A percentile compares a stretch with the other conserved stretches of the same genome.
Conservation (phyloP, 1,284 basidiomycete genomes). For the Tausonia pullulans region DNA sequence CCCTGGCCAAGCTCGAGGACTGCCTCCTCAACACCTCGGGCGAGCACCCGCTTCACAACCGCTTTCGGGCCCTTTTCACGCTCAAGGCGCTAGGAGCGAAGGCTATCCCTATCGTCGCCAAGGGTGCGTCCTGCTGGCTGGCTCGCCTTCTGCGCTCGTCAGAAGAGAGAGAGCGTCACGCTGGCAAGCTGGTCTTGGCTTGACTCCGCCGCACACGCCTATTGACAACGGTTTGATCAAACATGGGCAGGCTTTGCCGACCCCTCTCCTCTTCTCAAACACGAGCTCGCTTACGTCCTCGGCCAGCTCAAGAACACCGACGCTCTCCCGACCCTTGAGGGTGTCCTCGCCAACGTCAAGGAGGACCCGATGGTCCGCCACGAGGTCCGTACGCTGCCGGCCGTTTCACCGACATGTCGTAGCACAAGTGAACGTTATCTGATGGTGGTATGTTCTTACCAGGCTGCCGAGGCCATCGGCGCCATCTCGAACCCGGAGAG, state of each 20-base stretch:
- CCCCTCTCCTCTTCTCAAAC: conserved; percentile 83
- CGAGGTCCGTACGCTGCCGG: conserved; percentile 48
- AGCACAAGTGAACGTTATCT: neutral
- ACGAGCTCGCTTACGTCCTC: conserved; percentile 94
- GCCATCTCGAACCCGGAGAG: conserved; percentile 67
- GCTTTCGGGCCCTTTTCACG: conserved; percentile 89
- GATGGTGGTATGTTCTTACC: neutral
- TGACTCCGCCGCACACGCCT: neutral
- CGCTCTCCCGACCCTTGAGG: conserved; percentile 70
- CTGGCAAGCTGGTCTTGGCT: neutral
- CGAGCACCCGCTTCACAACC: conserved; percentile 65
- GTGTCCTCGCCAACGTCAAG: conserved; percentile 53
- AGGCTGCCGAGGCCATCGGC: conserved; percentile 97
- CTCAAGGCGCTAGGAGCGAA: conserved; percentile 71
- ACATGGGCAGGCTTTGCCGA: conserved; percentile 60
- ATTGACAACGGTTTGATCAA: neutral
- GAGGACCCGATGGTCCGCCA: conserved; percentile 98
- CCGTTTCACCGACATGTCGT: neutral
- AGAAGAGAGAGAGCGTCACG: neutral
- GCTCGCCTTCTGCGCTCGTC: neutral
- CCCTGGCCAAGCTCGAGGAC: conserved; percentile 17
- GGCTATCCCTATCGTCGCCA: conserved; percentile 73
- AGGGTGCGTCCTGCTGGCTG: conserved; percentile 43
- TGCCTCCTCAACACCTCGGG: conserved; percentile 66
- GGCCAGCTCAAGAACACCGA: conserved; percentile 71